Evolutionary conservation across 352 stramenopile genomes (phyloP).

Genomic region (Phytophthora agathidicida): DNA sequence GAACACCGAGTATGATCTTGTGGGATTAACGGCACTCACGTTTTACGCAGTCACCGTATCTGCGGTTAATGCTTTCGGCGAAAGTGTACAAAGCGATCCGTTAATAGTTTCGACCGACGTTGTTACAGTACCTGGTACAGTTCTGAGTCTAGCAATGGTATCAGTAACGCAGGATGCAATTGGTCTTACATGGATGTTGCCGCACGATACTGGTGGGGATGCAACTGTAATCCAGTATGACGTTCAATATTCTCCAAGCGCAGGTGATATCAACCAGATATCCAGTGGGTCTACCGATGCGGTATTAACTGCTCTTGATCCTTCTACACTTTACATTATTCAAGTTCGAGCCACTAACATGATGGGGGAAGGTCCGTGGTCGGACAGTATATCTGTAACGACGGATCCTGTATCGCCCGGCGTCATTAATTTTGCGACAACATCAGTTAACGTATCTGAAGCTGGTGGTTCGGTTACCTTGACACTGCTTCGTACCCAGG

Average conservation of each 20-base stretch:
- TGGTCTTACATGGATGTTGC: conserved; percentile 35
- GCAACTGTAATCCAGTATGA: conserved; percentile 30
- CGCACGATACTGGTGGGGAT: conserved; percentile 47
- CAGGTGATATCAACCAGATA: neutral
- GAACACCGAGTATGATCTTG: conserved; percentile 37
- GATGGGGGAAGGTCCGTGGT: conserved; percentile 36
- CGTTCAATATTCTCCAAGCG: conserved; percentile 18
- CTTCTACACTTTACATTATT: conserved; percentile 39
- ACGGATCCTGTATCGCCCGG: conserved; percentile 58
- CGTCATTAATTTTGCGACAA: conserved; percentile 39
- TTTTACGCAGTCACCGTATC: conserved; percentile 36
- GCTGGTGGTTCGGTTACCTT: conserved; percentile 9
- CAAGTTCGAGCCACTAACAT: conserved; percentile 39
- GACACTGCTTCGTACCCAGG: conserved; percentile 34
- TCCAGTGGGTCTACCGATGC: neutral
- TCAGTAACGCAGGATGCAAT: conserved; percentile 33
- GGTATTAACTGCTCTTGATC: conserved; percentile 19
- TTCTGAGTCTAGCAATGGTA: conserved; percentile 15
- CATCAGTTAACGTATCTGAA: conserved; percentile 33
- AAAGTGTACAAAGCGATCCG: conserved; percentile 29
- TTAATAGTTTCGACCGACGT: conserved; percentile 32
- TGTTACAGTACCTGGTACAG: conserved; percentile 28
- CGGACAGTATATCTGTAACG: conserved; percentile 21
- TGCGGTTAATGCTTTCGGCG: conserved; percentile 39
- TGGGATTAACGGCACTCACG: conserved; percentile 32